Evolutionary conservation across 2,329 filamentous ascomycete species (phyloP), one percentile per base, ranked within the genome.

Genomic region (Uncinocarpus reesii): DNA sequence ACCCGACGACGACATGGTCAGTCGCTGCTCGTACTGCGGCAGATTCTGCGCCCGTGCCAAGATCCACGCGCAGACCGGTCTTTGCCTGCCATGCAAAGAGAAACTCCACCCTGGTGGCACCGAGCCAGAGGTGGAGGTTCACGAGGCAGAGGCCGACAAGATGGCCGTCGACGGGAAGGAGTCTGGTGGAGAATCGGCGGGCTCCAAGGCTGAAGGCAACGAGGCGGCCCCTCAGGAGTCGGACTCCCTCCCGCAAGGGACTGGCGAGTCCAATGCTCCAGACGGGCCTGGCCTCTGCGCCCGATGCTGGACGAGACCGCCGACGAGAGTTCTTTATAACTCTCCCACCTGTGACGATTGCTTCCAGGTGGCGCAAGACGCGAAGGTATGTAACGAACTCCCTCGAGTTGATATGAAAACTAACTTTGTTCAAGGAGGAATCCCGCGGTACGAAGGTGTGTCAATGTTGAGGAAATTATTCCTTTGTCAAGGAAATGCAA

Each of bases 311-410:
- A 40, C 41, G 18, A 52, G 46, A n/a, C 53, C 52, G 42, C 50
- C 50, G 15, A 54, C 56, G 16, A 55, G 48, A 47, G 56, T 51
- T 32, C 47, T 57, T 10, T 57, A 57, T 47, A 54, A 55, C 45
- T 51, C 52, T 15, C 55, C 55, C 21, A 53, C 53, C 28, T 57
- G 55, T 32, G 47, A 53, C 5, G 52, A 49, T 34, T 57, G 55
- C 38, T 48, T 47, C 45, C 38, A 47, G 20, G 34, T 52, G 18
- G 55, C 55, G 18, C 37, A 55, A 37, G 47, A 52, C 28, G 52
- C 52, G 43, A 50, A 51, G 44, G 55, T 57, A 47, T 49, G 52
- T 42, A 8, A 20, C 11, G 2, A 23, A n/a, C n/a, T 16, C 20
- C 11, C 24, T 41, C 10, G 13, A 21, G 10, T 20, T 4, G 10